phyloP scores from a whole-genome alignment of 2,329 filamentous ascomycete genomes.

The Penicillium freii region DNA sequence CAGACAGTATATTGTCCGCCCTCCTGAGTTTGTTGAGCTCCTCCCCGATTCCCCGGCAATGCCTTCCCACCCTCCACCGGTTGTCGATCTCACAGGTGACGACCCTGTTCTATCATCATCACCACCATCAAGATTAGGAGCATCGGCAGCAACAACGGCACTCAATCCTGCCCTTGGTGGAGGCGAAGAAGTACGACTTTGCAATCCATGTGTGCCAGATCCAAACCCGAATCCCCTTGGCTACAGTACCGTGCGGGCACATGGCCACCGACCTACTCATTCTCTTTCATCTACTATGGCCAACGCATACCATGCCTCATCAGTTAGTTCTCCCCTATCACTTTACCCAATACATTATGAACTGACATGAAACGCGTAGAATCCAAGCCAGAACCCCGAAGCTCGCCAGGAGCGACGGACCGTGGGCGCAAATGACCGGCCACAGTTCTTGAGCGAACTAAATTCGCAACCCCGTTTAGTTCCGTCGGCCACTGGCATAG shows the following conservation, averaged over 20 bases:
- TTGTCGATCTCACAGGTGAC: conserved; percentile 49
- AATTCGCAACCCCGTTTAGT: neutral
- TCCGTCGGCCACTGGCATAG: neutral
- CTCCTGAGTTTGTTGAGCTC: conserved; percentile 51
- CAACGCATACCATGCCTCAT: neutral
- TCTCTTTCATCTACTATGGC: conserved; percentile 23
- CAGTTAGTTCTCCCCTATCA: conserved; percentile 3
- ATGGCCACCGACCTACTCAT: conserved; percentile 22
- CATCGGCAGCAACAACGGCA: neutral
- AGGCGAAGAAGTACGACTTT: conserved; percentile 67
- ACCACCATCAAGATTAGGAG: conserved; percentile 13
- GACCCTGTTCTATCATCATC: conserved; percentile 26
- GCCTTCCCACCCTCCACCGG: conserved; percentile 42
- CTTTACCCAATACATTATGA: neutral
- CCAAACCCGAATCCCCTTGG: conserved; percentile 57
- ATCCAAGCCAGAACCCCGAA: neutral
- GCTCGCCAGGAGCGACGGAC: conserved; percentile 27
- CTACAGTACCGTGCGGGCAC: conserved; percentile 28
- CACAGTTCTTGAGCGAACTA: conserved; percentile 16
- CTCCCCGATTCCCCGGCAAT: conserved; percentile 44
- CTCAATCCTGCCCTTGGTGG: conserved; percentile 57
- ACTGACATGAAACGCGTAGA: conserved; percentile 3
- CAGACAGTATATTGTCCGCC: conserved; percentile 84
- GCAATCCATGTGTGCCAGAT: conserved; percentile 71
- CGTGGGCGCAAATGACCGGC: conserved; percentile 25